phyloP scores from a whole-genome alignment of 78 protist species.

The Pigoraptor vietnamica region DNA sequence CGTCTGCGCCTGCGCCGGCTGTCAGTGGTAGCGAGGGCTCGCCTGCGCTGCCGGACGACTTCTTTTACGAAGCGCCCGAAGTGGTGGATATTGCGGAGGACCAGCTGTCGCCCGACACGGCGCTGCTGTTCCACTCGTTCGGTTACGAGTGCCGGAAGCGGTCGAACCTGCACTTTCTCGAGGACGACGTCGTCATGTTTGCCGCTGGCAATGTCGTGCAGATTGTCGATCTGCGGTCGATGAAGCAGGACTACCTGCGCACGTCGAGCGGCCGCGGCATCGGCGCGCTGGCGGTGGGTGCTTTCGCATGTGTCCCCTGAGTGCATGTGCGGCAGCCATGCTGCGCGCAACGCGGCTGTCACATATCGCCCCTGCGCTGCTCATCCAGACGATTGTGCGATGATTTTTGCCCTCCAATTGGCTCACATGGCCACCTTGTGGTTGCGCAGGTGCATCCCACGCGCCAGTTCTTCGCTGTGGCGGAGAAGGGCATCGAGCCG shows the following conservation, averaged over 20 bases:
- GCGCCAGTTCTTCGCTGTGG: slow-evolving; percentile 39
- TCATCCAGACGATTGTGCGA: too few relatives aligned
- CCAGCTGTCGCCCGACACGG: neutral
- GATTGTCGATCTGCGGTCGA: neutral
- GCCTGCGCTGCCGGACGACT: neutral
- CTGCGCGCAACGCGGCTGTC: too few relatives aligned
- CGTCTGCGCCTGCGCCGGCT: neutral
- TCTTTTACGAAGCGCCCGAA: neutral
- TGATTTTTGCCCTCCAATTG: too few relatives aligned
- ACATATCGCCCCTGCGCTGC: too few relatives aligned
- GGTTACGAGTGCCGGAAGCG: neutral
- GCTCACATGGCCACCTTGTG: neutral
- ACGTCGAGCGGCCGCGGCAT: neutral
- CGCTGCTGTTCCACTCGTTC: neutral
- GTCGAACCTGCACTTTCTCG: neutral
- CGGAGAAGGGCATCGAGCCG: slow-evolving; percentile 39
- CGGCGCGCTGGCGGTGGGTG: neutral
- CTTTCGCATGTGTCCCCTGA: neutral
- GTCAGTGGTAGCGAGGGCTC: neutral
- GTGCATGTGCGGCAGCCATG: too few relatives aligned
- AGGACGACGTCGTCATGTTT: neutral
- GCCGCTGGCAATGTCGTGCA: neutral
- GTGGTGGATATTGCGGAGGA: neutral
- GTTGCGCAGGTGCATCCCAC: neutral
- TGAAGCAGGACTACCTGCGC: neutral